Evolutionary conservation across 768 basidiomycete genomes (phyloP).

Genomic region (Psilocybe cubensis): DNA sequence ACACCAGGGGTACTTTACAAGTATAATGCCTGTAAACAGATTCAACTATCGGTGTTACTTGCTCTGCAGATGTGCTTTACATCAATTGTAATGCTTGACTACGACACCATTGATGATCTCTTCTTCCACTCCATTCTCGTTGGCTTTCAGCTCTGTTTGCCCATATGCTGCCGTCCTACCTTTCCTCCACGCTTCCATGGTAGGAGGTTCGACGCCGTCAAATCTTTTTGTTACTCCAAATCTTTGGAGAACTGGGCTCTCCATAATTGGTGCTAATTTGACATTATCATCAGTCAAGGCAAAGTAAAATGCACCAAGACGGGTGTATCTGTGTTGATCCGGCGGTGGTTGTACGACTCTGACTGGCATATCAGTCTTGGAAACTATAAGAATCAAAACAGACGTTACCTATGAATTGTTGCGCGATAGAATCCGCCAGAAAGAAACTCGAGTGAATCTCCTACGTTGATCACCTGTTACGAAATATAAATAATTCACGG

Average conservation of each 20-base stretch:
- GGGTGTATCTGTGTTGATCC: constrained; percentile 52
- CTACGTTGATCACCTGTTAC: constrained; percentile 58
- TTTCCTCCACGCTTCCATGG: constrained; percentile 55
- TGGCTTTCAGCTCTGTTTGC: constrained; percentile 42
- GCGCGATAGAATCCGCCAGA: constrained; percentile 63
- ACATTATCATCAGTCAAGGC: constrained; percentile 52
- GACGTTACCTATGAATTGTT: constrained; percentile 50
- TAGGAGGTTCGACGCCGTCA: constrained; percentile 46
- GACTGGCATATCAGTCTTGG: neutral
- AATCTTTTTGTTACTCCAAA: constrained; percentile 42
- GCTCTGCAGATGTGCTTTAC: too few relatives aligned
- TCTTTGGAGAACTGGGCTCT: constrained; percentile 53
- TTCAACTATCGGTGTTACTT: too few relatives aligned
- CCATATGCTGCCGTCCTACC: constrained; percentile 57
- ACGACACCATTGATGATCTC: constrained; percentile 57
- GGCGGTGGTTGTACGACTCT: constrained; percentile 61
- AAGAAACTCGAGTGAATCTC: constrained; percentile 62
- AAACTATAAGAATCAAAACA: neutral
- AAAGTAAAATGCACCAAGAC: constrained; percentile 66
- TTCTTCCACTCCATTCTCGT: constrained; percentile 50
- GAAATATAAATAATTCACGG: neutral
- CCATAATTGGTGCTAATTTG: constrained; percentile 44
- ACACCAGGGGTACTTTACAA: too few relatives aligned
- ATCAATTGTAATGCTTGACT: constrained; percentile 62
- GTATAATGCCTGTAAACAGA: too few relatives aligned